Evolutionary conservation across 371 early-diverging fungal genomes (phyloP).

Genomic region (Apophysomyces elegans): DNA sequence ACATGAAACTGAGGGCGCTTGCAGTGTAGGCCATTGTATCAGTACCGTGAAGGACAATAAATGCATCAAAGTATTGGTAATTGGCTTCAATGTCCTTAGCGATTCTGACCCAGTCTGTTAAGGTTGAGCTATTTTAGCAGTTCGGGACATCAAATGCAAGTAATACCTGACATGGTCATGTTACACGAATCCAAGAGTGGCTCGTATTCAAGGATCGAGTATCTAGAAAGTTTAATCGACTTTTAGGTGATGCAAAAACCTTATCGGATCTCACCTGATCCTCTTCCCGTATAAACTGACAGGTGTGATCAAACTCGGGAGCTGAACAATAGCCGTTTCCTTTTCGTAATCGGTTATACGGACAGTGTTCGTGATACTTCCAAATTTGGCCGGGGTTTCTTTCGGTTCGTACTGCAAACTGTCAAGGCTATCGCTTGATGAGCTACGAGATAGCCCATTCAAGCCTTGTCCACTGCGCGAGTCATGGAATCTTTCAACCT

Average conservation of each 20-base stretch:
- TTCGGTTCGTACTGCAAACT: slow-evolving; percentile 14
- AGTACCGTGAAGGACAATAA: slow-evolving; percentile 93
- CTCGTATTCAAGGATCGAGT: slow-evolving; percentile 92
- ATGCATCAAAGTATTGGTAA: slow-evolving; percentile 91
- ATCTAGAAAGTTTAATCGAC: slow-evolving; percentile 39
- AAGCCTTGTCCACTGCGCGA: slow-evolving; percentile 32
- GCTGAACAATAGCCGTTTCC: slow-evolving; percentile 24
- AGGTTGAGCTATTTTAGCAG: neutral
- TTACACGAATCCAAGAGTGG: slow-evolving; percentile 95
- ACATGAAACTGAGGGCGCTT: slow-evolving; percentile 93
- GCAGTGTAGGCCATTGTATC: slow-evolving; percentile 97
- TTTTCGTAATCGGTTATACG: slow-evolving; percentile 27
- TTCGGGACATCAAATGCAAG: neutral
- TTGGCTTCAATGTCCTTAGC: slow-evolving; percentile 94
- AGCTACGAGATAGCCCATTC: slow-evolving; percentile 26
- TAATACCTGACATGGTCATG: slow-evolving; percentile 83
- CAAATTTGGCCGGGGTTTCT: slow-evolving; percentile 19
- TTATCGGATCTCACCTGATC: slow-evolving; percentile 60
- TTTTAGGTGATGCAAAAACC: slow-evolving; percentile 59
- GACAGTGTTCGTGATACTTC: slow-evolving; percentile 39
- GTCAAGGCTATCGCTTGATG: slow-evolving; percentile 35
- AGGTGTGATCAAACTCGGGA: slow-evolving; percentile 89
- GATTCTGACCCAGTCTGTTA: slow-evolving; percentile 91
- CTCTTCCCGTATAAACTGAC: slow-evolving; percentile 90
- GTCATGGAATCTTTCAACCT: slow-evolving; percentile 90